Evolutionary conservation across 768 basidiomycete species (phyloP), one percentile per base, ranked within the genome.

Genomic region (Trametes elegans): DNA sequence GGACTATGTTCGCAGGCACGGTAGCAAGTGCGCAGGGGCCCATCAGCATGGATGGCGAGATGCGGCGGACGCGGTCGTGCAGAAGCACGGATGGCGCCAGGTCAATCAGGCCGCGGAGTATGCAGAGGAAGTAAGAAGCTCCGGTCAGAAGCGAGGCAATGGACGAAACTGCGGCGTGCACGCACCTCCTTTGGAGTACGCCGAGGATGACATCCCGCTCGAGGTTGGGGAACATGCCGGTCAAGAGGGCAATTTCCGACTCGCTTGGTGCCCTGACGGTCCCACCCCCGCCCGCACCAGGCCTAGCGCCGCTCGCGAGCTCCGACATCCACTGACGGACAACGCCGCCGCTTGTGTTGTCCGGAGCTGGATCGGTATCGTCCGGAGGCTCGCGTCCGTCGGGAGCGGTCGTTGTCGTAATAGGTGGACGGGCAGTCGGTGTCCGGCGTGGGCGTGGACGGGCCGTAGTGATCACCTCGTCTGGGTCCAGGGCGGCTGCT

Each of bases 151-250:
- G 47, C 6, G 34, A 50, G 7, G 14, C 26, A 55, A 7, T 8
- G 41, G 42, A 23, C 3, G 39, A 10, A n/a, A 26, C 31, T 14
- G 23, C 14, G n/a, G 7, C 38, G 24, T 16, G 18, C 14, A 59
- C 82, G 64, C 64, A 92, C 93, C 88, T 94, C 68, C 88, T 74
- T 67, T 94, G 92, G 34, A 97, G 72, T 10, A 92, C 87, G 19
- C 79, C 80, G 2, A 93, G 78, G 9, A 95, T 74, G 21, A 83
- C 78, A 46, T 90, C 87, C 43, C 91, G 76, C 32, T 81, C 79
- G 26, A 90, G 65, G 65, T 88, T 82, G 19, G 93, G 93, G 66
- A 97, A 97, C 88, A 97, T 93, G 44, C 71, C 77, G 41, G 81
- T 80, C 49, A 95, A 63, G 42, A 89, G 83, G 7, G 75, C 68